A percentile compares a stretch with the other conserved stretches of the same genome.
These are phyloP conservation scores for Ophiognomonia clavigignenti-juglandacearum DNA, from an alignment of 2,329 filamentous ascomycete genomes.

Conservation along the genomic window DNA sequence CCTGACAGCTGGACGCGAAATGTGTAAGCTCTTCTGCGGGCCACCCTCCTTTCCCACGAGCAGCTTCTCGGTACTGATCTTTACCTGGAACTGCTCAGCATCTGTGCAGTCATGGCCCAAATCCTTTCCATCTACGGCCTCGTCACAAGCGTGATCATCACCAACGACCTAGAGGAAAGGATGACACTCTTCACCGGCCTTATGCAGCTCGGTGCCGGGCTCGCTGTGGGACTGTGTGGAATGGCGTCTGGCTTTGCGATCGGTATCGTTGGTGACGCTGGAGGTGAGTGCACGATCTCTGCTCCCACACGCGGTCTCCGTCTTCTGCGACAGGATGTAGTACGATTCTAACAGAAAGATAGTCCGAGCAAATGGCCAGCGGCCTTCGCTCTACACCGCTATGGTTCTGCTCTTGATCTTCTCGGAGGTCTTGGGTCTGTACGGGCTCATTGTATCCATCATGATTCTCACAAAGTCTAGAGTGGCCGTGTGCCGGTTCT, in stretches of 20 bases:
- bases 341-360: no score
- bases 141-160: conserved; percentile 82
- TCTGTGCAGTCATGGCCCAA: conserved; percentile 90
- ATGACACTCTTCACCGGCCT: conserved; percentile 72
- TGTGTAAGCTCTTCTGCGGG: background rate
- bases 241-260: conserved; percentile 82
- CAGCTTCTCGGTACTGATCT: background rate
- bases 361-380: conserved; percentile 80
- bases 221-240: conserved; percentile 76
- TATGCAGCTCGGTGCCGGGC: conserved; percentile 79
- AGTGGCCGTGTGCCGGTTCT: conserved; percentile 1
- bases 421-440: conserved; percentile 95
- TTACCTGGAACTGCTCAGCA: background rate
- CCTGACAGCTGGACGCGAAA: conserved; percentile 52
- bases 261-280: conserved; percentile 82
- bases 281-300: conserved; percentile 25
- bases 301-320: background rate
- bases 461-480: conserved; percentile 58
- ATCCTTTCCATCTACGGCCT: conserved; percentile 99
- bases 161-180: conserved; percentile 68
- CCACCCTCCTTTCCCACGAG: background rate
- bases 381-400: conserved; percentile 84
- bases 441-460: conserved; percentile 96
- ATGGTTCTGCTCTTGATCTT: conserved; percentile 99
- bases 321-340: background rate